Percentiles rank a stretch among this genome's conserved stretches.
phyloP scores from a whole-genome alignment of 2,329 filamentous ascomycete species.

The Tolypocladium ovalisporum region DNA sequence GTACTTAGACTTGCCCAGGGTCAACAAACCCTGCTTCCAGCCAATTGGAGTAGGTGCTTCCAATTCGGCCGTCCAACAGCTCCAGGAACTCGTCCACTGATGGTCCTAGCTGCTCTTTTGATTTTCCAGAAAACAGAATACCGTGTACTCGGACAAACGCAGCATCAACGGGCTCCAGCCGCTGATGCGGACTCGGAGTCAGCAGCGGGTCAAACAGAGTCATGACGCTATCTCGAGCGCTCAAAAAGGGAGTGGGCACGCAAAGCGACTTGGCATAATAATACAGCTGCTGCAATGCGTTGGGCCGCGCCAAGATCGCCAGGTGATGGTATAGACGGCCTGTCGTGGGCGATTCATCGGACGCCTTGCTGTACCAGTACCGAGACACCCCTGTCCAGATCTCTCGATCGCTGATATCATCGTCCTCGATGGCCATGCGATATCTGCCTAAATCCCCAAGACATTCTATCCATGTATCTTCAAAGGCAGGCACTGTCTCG shows the following conservation, averaged over 20 bases:
- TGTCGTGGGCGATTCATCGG: constrained; percentile 62
- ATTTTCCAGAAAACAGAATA: constrained; percentile 46
- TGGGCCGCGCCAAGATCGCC: constrained; percentile 64
- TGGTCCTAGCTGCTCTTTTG: constrained; percentile 31
- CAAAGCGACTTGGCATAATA: constrained; percentile 63
- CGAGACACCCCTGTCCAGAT: constrained; percentile 71
- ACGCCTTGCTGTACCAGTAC: constrained; percentile 77
- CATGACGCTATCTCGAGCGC: constrained; percentile 58
- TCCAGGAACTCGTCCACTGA: constrained; percentile 38
- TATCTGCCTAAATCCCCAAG: constrained; percentile 79
- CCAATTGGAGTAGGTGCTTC: constrained; percentile 36
- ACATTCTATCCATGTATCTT: constrained; percentile 90
- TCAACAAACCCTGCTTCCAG: constrained; percentile 30
- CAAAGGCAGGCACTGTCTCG: constrained; percentile 73
- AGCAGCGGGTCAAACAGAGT: constrained; percentile 56
- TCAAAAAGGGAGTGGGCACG: constrained; percentile 54
- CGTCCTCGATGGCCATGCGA: constrained; percentile 81
- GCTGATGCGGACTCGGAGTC: constrained; percentile 18
- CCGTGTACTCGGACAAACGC: constrained; percentile 54
- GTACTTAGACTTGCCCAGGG: neutral
- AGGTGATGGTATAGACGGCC: constrained; percentile 83
- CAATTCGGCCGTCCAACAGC: constrained; percentile 47
- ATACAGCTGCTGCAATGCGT: constrained; percentile 59
- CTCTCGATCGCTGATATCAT: constrained; percentile 63
- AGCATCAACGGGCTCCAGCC: constrained; percentile 35